These are phyloP conservation scores for Euphorbia celastroides DNA, from an alignment of 441 rosid species.

Conservation along the genomic window DNA sequence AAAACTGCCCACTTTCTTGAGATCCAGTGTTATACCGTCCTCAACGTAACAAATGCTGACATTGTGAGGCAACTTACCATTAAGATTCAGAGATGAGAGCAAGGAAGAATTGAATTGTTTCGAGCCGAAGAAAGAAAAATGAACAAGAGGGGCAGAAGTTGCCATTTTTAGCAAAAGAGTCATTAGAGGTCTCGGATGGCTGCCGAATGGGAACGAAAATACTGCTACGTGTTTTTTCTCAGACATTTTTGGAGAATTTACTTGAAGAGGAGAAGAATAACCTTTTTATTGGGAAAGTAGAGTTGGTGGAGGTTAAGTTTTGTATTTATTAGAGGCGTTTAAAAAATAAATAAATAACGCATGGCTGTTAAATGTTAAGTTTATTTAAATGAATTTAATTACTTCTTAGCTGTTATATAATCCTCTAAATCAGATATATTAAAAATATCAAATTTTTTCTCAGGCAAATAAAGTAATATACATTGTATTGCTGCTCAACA, in stretches of 20 bases:
- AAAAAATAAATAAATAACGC: too few species aligned
- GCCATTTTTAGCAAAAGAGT: slow-evolving; percentile 5
- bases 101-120: slow-evolving; percentile 15
- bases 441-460: too few species aligned
- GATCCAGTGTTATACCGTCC: not conserved
- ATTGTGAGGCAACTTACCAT: slow-evolving; percentile 17
- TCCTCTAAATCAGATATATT: too few species aligned
- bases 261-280: too few species aligned
- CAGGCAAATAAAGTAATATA: too few species aligned
- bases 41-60: slow-evolving; percentile 20
- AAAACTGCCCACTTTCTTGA: slow-evolving; percentile 14
- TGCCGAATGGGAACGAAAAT: slow-evolving; percentile 8
- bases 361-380: too few species aligned
- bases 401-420: too few species aligned
- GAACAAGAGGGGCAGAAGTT: not conserved
- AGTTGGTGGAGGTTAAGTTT: too few species aligned
- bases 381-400: too few species aligned
- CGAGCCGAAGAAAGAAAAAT: slow-evolving; percentile 30
- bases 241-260: not conserved
- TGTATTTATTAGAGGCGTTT: too few species aligned
- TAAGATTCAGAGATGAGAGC: slow-evolving; percentile 10
- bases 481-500: too few species aligned
- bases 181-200: not conserved
- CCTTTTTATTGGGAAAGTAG: too few species aligned
- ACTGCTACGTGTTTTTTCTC: slow-evolving; percentile 1